These are phyloP conservation scores for Wickerhamiella kurtzmanii DNA, from an alignment of 805 yeast genomes.

Conservation along the genomic window DNA sequence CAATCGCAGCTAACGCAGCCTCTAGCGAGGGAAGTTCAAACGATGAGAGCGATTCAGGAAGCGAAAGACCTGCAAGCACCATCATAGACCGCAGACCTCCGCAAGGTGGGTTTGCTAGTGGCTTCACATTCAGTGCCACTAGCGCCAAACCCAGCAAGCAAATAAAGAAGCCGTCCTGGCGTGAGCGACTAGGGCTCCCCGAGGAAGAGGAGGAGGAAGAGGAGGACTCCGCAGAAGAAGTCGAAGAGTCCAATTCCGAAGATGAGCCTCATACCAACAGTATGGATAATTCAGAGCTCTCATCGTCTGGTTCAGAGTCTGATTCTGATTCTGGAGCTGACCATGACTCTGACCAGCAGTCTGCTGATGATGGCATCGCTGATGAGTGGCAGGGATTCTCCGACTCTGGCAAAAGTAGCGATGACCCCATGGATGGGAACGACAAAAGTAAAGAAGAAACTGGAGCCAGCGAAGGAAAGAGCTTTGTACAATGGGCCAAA, in stretches of 20 bases:
- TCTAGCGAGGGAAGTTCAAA: conserved; percentile 64
- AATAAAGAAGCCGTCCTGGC: conserved; percentile 15
- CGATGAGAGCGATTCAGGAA: conserved; percentile 25
- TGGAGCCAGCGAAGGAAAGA: conserved; percentile 36
- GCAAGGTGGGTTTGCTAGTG: conserved; percentile 8
- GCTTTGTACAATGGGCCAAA: conserved; percentile 83
- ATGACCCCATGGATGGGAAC: not conserved
- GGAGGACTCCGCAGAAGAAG: too few species aligned
- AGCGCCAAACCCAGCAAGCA: not conserved
- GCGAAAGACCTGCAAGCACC: not conserved
- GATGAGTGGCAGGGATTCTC: conserved; percentile 23
- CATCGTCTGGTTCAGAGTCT: conserved; percentile 1
- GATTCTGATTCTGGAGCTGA: conserved; percentile 9
- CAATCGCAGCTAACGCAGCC: conserved; percentile 54
- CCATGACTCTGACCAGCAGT: conserved; percentile 23
- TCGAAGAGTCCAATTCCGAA: too few species aligned
- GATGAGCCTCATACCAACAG: too few species aligned
- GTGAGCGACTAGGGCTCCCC: conserved; percentile 17
- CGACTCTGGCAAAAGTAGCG: conserved; percentile 15
- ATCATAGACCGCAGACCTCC: not conserved
- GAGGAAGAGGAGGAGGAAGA: conserved; percentile 1
- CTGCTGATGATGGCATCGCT: conserved; percentile 11
- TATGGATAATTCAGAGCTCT: not conserved
- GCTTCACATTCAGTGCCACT: conserved; percentile 36
- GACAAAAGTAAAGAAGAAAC: conserved; percentile 39